These are phyloP conservation scores for Aspergillus sclerotiicarbonarius DNA, from an alignment of 495 filamentous ascomycete genomes.

Conservation along the genomic window DNA sequence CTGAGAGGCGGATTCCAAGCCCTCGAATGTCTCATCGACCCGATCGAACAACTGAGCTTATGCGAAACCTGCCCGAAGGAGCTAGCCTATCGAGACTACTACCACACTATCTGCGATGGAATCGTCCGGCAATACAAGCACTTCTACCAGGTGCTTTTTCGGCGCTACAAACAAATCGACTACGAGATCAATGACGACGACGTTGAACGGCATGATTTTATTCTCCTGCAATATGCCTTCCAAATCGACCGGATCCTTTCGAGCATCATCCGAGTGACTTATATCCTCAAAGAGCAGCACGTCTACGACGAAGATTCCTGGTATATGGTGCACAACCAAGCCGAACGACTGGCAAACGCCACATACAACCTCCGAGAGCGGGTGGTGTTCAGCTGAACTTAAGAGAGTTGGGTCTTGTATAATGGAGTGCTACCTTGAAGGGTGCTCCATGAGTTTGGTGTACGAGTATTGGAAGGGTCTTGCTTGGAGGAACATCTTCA, in stretches of 20 bases:
- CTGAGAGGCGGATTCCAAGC: neutral
- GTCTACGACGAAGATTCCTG: constrained; percentile 5
- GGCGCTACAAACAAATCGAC: neutral
- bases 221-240: neutral
- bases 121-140: neutral
- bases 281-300: neutral
- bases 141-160: neutral
- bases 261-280: neutral
- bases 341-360: neutral
- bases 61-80: constrained; percentile 3
- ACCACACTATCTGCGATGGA: constrained; percentile 1
- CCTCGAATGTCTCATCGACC: neutral
- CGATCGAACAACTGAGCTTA: constrained; percentile 8
- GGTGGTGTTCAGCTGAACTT: neutral
- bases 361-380: neutral
- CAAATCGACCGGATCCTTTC: constrained; percentile 1
- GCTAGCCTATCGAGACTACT: neutral
- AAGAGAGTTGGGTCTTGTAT: neutral
- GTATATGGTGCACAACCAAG: neutral
- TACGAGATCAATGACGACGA: neutral
- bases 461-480: neutral
- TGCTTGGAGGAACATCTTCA: too few relatives aligned
- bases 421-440: neutral
- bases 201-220: neutral
- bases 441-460: neutral